Evolutionary conservation across 2,329 filamentous ascomycete species (phyloP), one percentile per base, ranked within the genome.

Genomic region (Colletotrichum sojae): DNA sequence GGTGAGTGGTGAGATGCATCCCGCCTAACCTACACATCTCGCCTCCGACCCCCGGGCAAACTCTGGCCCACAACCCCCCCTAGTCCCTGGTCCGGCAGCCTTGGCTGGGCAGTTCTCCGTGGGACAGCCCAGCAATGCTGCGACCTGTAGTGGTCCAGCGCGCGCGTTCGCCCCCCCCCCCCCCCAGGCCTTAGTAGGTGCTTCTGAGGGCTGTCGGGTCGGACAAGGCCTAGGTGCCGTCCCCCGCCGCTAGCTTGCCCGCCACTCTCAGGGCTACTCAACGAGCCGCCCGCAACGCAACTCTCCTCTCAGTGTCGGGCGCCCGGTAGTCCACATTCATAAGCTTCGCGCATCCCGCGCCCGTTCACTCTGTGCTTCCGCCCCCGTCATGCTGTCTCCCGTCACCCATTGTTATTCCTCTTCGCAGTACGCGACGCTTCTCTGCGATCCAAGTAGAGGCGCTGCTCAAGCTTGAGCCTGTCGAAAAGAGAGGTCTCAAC

Each of bases 301-400:
- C 67, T 69, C 48, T 20, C 16, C 45, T 46, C 10, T 25, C 18
- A 60, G 49, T 31, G 51, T 46, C 40, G 61, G 31, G 31, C 57
- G 62, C 36, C 45, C 31, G 62, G 45, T 55, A 66, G 18, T 61
- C 51, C 62, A 55, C 62, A 67, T 69, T 69, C 63, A 69, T 67
- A 69, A 69, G 67, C 67, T 67, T 69, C 67, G 67, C 51, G 55
- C 67, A 45, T 69, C 67, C 67, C 67, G 45, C 63, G 45, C 43
- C 55, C 55, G 45, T 20, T 27, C 31, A 12, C 31, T 3, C 31
- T 36, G 8, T n/a, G 3, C 2, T 1, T 5, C 10, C 1, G 5
- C 9, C 36, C 15, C 15, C 31, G 43, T 18, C 36, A 61, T 61
- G 62, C n/a, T 51, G 55, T n/a, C 43, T 57, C 5, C 31, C 31